These are phyloP conservation scores for Metarhizium rileyi DNA, from an alignment of 2,329 filamentous ascomycete species.

Conservation along the genomic window DNA sequence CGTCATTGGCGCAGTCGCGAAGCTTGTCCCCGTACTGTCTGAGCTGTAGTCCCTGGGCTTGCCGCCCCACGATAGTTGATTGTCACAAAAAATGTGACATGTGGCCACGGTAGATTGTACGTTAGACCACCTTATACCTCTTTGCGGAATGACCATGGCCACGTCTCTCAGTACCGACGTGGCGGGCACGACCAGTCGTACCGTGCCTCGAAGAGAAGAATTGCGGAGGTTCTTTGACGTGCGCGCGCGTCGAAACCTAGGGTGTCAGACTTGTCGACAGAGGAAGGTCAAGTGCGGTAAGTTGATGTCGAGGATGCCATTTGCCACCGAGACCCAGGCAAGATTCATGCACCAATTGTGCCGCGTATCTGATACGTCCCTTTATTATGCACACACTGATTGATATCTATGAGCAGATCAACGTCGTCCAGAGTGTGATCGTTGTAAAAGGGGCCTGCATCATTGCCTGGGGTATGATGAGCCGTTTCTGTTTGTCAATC, in stretches of 20 bases:
- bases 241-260: slow-evolving; percentile 2
- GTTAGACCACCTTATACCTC: not conserved
- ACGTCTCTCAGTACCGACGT: not conserved
- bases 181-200: not conserved
- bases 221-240: slow-evolving; percentile 5
- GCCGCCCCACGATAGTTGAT: no score
- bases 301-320: not conserved
- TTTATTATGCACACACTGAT: not conserved
- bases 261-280: slow-evolving; percentile 6
- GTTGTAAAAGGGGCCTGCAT: slow-evolving; percentile 5
- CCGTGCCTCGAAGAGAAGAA: slow-evolving; percentile 3
- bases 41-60: not conserved
- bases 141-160: not conserved
- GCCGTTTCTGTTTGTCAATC: slow-evolving; percentile 6
- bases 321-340: not conserved
- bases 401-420: slow-evolving; percentile 1
- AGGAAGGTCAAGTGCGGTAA: slow-evolving; percentile 6
- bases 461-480: slow-evolving; percentile 6
- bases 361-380: not conserved
- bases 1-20: not conserved
- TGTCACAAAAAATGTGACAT: no score
- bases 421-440: slow-evolving; percentile 3
- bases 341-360: not conserved
- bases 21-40: not conserved
- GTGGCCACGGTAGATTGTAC: no score